Percentiles rank a stretch among this genome's conserved stretches.
phyloP scores from a whole-genome alignment of 169 alveolate genomes.

The Prorocentrum cordatum region DNA sequence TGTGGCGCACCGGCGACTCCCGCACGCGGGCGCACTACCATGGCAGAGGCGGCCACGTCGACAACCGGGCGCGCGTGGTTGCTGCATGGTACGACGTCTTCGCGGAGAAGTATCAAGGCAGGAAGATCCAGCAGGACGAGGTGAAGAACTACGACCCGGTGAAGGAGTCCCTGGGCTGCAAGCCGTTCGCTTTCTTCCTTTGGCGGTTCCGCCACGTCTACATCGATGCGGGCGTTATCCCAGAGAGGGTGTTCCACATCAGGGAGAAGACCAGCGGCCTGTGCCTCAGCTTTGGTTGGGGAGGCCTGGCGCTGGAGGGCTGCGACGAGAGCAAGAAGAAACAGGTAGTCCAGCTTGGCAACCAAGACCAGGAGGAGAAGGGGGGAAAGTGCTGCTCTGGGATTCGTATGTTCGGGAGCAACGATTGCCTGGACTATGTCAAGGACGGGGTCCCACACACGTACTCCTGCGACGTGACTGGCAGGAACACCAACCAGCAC shows the following conservation, averaged over 20 bases:
- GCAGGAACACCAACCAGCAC: too few relatives aligned
- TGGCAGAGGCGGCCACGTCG: neutral
- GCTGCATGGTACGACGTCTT: neutral
- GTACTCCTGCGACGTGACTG: too few relatives aligned
- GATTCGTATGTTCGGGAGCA: neutral
- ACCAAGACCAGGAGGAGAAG: too few relatives aligned
- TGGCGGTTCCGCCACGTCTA: constrained; percentile 7
- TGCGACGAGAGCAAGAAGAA: too few relatives aligned
- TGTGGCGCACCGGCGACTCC: neutral
- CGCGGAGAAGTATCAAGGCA: too few relatives aligned
- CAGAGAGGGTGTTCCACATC: constrained; percentile 1
- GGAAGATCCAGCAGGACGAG: too few relatives aligned
- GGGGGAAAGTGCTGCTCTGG: neutral
- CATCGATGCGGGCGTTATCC: constrained; percentile 17
- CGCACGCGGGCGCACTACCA: neutral
- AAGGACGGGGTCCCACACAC: neutral
- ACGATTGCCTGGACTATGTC: neutral
- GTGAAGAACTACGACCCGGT: neutral
- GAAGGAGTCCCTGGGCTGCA: neutral
- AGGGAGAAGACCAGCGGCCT: too few relatives aligned
- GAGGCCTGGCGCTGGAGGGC: too few relatives aligned
- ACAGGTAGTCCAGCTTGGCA: too few relatives aligned
- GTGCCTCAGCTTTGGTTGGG: too few relatives aligned
- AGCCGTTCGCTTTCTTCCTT: neutral
- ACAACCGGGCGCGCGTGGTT: neutral